Evolutionary conservation across 1,284 basidiomycete genomes (phyloP).

Genomic region (Termitomyces sp.): DNA sequence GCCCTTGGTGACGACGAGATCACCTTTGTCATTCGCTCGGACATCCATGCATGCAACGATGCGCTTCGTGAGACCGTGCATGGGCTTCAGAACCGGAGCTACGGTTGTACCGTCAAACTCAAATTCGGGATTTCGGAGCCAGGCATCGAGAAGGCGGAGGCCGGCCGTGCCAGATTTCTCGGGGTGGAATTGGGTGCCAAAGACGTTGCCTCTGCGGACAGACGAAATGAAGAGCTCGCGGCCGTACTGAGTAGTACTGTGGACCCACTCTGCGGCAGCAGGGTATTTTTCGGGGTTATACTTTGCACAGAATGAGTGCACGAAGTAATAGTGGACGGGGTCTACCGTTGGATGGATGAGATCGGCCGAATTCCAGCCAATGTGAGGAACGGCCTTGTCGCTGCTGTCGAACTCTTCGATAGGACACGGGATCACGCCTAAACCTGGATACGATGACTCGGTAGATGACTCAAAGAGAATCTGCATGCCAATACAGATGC

Average conservation of each 20-base stretch:
- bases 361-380: conserved; percentile 90
- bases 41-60: conserved; percentile 99
- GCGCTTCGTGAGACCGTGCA: conserved; percentile 81
- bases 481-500: conserved; percentile 98
- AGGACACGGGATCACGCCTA: conserved; percentile 69
- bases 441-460: conserved; percentile 64
- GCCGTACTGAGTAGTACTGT: conserved; percentile 92
- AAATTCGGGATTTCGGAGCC: conserved; percentile 65
- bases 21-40: conserved; percentile 91
- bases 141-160: conserved; percentile 74
- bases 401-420: conserved; percentile 64
- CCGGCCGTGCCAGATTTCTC: conserved; percentile 97
- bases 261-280: conserved; percentile 67
- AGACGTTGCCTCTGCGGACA: conserved; percentile 83
- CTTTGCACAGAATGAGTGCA: conserved; percentile 89
- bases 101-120: conserved; percentile 24
- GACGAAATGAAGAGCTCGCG: conserved; percentile 88
- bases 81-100: conserved; percentile 29
- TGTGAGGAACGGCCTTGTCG: conserved; percentile 93
- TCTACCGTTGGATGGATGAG: conserved; percentile 43
- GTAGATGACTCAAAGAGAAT: conserved; percentile 86
- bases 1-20: conserved; percentile 98
- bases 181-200: conserved; percentile 96
- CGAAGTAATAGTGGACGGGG: conserved; percentile 86
- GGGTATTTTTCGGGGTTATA: conserved; percentile 55